A percentile compares a stretch with the other conserved stretches of the same genome.
phyloP scores from a whole-genome alignment of 1,139 yeast species.

The Blastobotrys ciferrii region DNA sequence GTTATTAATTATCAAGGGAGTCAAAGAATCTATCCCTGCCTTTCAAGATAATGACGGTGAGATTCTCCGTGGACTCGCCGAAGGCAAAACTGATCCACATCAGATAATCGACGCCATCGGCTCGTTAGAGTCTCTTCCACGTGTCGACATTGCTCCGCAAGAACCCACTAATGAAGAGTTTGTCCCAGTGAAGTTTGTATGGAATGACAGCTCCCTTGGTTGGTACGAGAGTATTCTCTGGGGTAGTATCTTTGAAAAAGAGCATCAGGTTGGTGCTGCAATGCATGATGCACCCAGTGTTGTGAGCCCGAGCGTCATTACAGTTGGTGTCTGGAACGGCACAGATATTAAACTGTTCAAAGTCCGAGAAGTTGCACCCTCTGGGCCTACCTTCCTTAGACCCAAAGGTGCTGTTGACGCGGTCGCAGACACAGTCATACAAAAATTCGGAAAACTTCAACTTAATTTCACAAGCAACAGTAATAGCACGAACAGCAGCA shows the following conservation, averaged over 20 bases:
- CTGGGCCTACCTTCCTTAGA: slow-evolving; percentile 42
- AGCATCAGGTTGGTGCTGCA: slow-evolving; percentile 31
- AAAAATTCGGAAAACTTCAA: slow-evolving; percentile 27
- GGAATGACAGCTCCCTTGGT: slow-evolving; percentile 66
- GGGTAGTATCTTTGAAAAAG: slow-evolving; percentile 57
- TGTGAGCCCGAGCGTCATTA: slow-evolving; percentile 20
- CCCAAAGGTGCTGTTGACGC: slow-evolving; percentile 53
- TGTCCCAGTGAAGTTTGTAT: slow-evolving; percentile 53
- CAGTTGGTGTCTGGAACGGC: slow-evolving; percentile 53
- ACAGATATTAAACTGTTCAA: slow-evolving; percentile 62
- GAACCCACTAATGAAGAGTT: slow-evolving; percentile 32
- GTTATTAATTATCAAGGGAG: slow-evolving; percentile 16
- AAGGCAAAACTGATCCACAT: slow-evolving; percentile 27
- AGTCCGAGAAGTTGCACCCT: slow-evolving; percentile 45
- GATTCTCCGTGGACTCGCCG: slow-evolving; percentile 7
- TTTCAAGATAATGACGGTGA: slow-evolving; percentile 8
- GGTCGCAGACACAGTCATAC: slow-evolving; percentile 46
- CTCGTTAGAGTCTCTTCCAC: slow-evolving; percentile 21
- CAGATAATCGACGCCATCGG: slow-evolving; percentile 29
- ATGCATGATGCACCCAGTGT: slow-evolving; percentile 21
- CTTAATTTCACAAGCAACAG: slow-evolving; percentile 6
- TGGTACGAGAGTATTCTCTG: slow-evolving; percentile 76
- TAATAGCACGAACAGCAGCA: not conserved
- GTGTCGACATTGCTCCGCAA: slow-evolving; percentile 23
- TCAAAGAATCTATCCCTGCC: slow-evolving; percentile 20